A percentile compares a stretch with the other conserved stretches of the same genome.
Evolutionary conservation across 2,329 filamentous ascomycete species (phyloP).

Genomic region (Aspergillus piperis): DNA sequence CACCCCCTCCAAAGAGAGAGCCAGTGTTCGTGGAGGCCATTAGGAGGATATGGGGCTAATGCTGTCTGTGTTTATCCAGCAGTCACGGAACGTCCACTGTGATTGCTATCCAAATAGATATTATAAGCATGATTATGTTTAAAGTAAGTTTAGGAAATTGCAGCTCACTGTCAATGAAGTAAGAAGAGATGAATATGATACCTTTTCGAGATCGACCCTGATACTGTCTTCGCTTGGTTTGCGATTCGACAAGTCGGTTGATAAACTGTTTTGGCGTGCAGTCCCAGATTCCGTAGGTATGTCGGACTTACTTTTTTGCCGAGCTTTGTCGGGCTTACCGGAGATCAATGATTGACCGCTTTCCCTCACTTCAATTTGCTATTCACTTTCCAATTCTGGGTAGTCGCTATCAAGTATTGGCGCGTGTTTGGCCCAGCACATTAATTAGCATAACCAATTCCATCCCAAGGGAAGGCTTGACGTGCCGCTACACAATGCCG

Average conservation of each 20-base stretch:
- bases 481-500: slow-evolving; percentile 50
- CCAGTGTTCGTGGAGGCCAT: slow-evolving; percentile 26
- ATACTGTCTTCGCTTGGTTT: not conserved
- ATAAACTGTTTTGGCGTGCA: slow-evolving; percentile 3
- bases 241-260: not conserved
- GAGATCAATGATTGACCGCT: not conserved
- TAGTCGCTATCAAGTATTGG: not conserved
- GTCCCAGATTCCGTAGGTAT: slow-evolving; percentile 10
- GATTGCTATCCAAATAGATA: not conserved
- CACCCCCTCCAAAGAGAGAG: slow-evolving; percentile 34
- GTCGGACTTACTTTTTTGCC: slow-evolving; percentile 23
- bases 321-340: not conserved
- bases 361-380: not conserved
- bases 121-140: not conserved
- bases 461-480: not conserved
- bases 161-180: not conserved
- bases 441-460: not conserved
- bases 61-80: not conserved
- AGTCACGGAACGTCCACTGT: not conserved
- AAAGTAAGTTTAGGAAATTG: not conserved
- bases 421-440: not conserved
- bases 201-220: not conserved
- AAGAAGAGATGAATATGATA: not conserved
- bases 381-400: not conserved
- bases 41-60: not conserved